Evolutionary conservation across 306 rosid species (phyloP).

Genomic region (Pachyrhizus erosus): DNA sequence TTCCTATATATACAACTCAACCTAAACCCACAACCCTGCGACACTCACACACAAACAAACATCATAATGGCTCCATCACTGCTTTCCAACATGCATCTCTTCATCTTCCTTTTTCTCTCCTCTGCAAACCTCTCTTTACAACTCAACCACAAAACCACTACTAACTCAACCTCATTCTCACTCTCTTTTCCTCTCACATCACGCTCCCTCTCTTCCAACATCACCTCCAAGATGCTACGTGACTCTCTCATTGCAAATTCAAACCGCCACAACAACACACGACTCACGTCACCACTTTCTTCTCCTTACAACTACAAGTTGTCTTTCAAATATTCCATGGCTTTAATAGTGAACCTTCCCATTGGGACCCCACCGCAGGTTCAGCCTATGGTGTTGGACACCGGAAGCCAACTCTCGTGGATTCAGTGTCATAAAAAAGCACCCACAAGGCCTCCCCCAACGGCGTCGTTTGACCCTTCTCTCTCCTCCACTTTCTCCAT

Average conservation of each 20-base stretch:
- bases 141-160: conserved; percentile 17
- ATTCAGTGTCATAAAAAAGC: conserved; percentile 70
- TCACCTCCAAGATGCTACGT: conserved; percentile 34
- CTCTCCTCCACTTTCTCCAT: conserved; percentile 90
- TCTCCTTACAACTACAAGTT: conserved; percentile 58
- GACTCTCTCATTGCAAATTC: conserved; percentile 46
- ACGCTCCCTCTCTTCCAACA: conserved; percentile 44
- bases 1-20: conserved; percentile 40
- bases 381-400: conserved; percentile 77
- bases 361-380: conserved; percentile 90
- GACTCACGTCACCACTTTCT: conserved; percentile 7
- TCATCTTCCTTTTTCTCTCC: not conserved
- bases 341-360: conserved; percentile 69
- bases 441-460: conserved; percentile 40
- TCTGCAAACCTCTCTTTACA: not conserved
- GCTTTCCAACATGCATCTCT: conserved; percentile 25
- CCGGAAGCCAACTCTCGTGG: conserved; percentile 94
- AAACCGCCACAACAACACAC: conserved; percentile 35
- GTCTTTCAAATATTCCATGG: conserved; percentile 68
- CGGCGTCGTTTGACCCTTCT: conserved; percentile 80
- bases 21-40: not conserved
- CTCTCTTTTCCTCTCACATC: conserved; percentile 62
- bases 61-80: conserved; percentile 31
- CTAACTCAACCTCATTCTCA: conserved; percentile 40
- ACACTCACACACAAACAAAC: not conserved